Base-by-base conservation (phyloP, 108 stramenopile species). In the Skeletonema marinoi region DNA sequence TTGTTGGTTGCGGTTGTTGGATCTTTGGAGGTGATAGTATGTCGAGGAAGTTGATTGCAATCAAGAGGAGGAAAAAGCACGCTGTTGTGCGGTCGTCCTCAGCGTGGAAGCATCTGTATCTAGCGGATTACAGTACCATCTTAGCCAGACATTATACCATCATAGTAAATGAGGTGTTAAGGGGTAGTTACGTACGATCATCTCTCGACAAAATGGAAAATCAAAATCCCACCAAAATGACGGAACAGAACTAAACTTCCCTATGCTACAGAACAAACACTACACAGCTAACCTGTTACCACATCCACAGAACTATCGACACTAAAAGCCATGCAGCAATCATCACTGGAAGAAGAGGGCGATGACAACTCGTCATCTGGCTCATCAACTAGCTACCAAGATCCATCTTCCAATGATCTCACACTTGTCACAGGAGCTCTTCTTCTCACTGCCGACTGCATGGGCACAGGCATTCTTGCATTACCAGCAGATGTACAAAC, bases 381-480 rank as follows among this genome's bases (percentile, higher is more conserved):
- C 2, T 50, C 68, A 38, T 71, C 70, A 12, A n/a, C 39, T 31
- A 73, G 63, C 70, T 85, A 81, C 51, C 32, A 60, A 32, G 75
- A 85, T 63, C 56, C 73, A 42, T 86, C 85, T 8, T 29, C 71
- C 31, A 86, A 86, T 67, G 87, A 84, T 58, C 71, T 90, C 21
- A 87, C 75, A 46, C 48, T 80, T 10, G 65, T 81, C 63, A 81
- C 87, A 29, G 86, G 86, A 7, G 86, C 85, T 19, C 46, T 78
- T 0, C 70, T 92, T 44, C 70, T 92, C 29, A 84, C 83, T 17
- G 92, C 92, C 31, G 92, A 92, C 46, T 92, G 92, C 65, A 68
- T 92, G 80, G 92, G 92, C 29, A 92, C 92, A n/a, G 92, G 92
- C 0, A 67, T 92, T 21, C 51, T 92, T 46, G 89, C 92, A 10